phyloP scores from a whole-genome alignment of 2,329 filamentous ascomycete species.

The Exserohilum rostratum region DNA sequence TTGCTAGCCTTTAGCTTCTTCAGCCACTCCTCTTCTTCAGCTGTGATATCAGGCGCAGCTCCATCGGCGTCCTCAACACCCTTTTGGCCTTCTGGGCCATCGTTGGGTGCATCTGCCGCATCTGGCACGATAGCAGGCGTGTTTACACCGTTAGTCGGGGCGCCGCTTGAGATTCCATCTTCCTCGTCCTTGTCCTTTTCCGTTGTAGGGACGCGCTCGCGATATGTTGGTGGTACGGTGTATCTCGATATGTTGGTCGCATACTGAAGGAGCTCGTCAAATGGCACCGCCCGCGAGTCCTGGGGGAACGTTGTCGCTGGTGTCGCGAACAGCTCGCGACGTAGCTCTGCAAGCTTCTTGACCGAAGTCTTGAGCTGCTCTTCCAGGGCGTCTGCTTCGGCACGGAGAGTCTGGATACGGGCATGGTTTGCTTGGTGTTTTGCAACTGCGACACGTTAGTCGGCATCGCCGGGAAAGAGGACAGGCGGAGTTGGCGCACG shows the following conservation, averaged over 20 bases:
- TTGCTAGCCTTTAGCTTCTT: slow-evolving; percentile 38
- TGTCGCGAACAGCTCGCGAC: slow-evolving; percentile 70
- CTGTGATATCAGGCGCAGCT: slow-evolving; percentile 30
- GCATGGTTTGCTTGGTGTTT: slow-evolving; percentile 76
- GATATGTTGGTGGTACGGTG: slow-evolving; percentile 70
- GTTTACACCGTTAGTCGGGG: slow-evolving; percentile 37
- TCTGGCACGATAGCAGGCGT: slow-evolving; percentile 38
- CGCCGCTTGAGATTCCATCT: slow-evolving; percentile 26
- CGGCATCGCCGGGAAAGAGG: not conserved
- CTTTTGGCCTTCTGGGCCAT: slow-evolving; percentile 25
- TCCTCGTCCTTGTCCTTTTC: slow-evolving; percentile 30
- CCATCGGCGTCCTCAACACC: slow-evolving; percentile 18
- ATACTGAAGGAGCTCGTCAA: slow-evolving; percentile 76
- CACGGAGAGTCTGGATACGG: slow-evolving; percentile 71
- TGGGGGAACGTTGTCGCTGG: slow-evolving; percentile 49
- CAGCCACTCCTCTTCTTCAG: slow-evolving; percentile 43
- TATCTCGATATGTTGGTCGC: slow-evolving; percentile 81
- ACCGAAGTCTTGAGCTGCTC: slow-evolving; percentile 74
- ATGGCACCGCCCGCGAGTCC: slow-evolving; percentile 60
- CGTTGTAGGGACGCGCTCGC: slow-evolving; percentile 29
- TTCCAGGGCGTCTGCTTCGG: slow-evolving; percentile 69
- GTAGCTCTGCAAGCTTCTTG: slow-evolving; percentile 71
- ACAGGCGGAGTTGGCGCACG: slow-evolving; percentile 52
- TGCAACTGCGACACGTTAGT: slow-evolving; percentile 61
- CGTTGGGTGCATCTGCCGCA: slow-evolving; percentile 27